phyloP scores from a whole-genome alignment of 148 eudicot species.

The Arctostaphylos glauca region DNA sequence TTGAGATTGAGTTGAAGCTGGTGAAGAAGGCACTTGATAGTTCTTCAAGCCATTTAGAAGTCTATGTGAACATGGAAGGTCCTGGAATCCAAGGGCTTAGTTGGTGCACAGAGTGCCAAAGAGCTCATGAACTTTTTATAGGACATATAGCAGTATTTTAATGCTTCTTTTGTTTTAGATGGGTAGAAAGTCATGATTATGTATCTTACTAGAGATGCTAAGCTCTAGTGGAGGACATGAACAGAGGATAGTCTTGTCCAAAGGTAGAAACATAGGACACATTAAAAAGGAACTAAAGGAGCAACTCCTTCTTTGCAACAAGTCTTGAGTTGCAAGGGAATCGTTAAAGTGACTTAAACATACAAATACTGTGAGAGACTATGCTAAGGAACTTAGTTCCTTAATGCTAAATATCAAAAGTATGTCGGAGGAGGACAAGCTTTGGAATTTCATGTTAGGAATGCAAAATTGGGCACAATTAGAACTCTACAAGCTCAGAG shows the following conservation, averaged over 20 bases:
- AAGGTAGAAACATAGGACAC: not conserved
- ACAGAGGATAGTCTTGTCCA: not conserved
- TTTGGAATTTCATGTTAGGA: not conserved
- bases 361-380: too few species aligned
- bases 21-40: too few species aligned
- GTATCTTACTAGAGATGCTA: not conserved
- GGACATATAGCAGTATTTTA: not conserved
- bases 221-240: not conserved
- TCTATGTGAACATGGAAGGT: too few species aligned
- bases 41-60: too few species aligned
- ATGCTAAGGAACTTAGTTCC: not conserved
- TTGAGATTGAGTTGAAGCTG: too few species aligned
- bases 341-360: not conserved
- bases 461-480: not conserved
- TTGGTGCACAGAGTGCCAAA: not conserved
- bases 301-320: not conserved
- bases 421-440: constrained; percentile 12
- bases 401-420: constrained; percentile 7
- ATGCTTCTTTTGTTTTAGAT: not conserved
- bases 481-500: not conserved
- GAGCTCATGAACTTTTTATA: not conserved
- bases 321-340: not conserved
- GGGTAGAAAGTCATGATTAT: not conserved
- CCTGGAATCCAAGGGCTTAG: not conserved
- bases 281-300: not conserved